Evolutionary conservation across 257 asterid genomes (phyloP), one percentile per base, ranked within the genome.

Genomic region (Penstemon barbatus): DNA sequence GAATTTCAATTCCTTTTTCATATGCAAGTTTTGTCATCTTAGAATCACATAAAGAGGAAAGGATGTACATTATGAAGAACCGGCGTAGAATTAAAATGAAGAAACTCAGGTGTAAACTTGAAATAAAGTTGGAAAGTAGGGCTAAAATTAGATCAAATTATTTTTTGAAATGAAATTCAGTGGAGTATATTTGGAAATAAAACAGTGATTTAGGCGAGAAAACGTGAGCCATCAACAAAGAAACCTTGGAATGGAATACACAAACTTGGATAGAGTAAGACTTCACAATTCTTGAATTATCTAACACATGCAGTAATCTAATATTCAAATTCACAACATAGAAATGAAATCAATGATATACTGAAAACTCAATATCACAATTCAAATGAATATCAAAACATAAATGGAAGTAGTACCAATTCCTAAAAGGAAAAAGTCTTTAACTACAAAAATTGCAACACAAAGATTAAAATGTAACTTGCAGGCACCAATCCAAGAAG

Each of bases 381-480:
- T 42, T 42, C 8, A 1, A 15, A 76, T 12, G 42, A 51, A 66
- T 50, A 70, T 45, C 66, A 58, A 52, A 42, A 75, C 40, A 19
- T 33, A 9, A 58, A 69, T 10, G 48, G 48, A 60, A 69, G 49
- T 55, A 64, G 51, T 66, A 42, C 64, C 65, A 64, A 55, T 66
- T 49, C 64, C 65, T 72, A 71, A 64, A 19, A 19, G 42, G 39
- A n/a, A 71, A 61, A 61, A 55, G 33, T 46, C 61, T 15, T 15
- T 15, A 71, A 64, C 83, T 74, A 76, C 71, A 71, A 83, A 79
- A 79, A 60, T 65, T 40, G 69, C 68, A 75, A 18, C 51, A 58
- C 10, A 38, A 38, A 3, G 12, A 54, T 9, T 3, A 59, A 68
- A 69, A 68, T 42, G 55, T 56, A 37, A 53, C 63, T 25, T 49